phyloP scores from a whole-genome alignment of 192 early-diverging fungal species.

The Glomus cerebriforme region DNA sequence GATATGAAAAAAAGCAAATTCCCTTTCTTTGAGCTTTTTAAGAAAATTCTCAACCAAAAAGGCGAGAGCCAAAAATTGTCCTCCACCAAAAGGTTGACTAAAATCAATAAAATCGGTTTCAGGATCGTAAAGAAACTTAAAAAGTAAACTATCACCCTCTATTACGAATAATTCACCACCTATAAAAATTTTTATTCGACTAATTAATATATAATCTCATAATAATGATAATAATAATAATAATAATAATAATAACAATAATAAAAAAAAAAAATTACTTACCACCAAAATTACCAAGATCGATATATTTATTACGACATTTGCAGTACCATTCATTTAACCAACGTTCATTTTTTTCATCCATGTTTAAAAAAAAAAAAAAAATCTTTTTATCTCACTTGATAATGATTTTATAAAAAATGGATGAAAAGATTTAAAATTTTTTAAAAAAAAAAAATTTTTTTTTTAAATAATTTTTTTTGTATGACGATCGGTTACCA shows the following conservation, averaged over 20 bases:
- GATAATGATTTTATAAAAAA: too few species aligned
- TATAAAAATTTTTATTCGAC: not conserved
- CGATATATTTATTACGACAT: slow-evolving; percentile 23
- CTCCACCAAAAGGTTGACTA: slow-evolving; percentile 17
- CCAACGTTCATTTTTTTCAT: not conserved
- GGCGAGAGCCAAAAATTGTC: slow-evolving; percentile 33
- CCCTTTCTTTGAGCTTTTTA: slow-evolving; percentile 30
- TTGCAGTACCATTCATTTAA: slow-evolving; percentile 26
- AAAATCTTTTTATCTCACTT: too few species aligned
- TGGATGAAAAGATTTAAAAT: too few species aligned
- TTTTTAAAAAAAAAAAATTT: too few species aligned
- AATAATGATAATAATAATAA: too few species aligned
- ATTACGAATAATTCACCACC: slow-evolving; percentile 42
- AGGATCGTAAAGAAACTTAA: slow-evolving; percentile 18
- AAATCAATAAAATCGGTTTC: slow-evolving; percentile 19
- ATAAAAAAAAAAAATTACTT: too few species aligned
- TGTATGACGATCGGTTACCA: too few species aligned
- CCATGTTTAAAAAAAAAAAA: too few species aligned
- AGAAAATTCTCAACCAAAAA: slow-evolving; percentile 39
- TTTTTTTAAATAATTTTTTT: too few species aligned
- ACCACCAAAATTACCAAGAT: slow-evolving; percentile 49
- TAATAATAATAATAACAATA: too few species aligned
- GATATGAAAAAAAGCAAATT: slow-evolving; percentile 39
- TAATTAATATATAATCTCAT: too few species aligned
- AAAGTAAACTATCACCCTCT: slow-evolving; percentile 44